Base-by-base conservation (phyloP, 2,329 filamentous ascomycete species). In the Claviceps citrina region DNA sequence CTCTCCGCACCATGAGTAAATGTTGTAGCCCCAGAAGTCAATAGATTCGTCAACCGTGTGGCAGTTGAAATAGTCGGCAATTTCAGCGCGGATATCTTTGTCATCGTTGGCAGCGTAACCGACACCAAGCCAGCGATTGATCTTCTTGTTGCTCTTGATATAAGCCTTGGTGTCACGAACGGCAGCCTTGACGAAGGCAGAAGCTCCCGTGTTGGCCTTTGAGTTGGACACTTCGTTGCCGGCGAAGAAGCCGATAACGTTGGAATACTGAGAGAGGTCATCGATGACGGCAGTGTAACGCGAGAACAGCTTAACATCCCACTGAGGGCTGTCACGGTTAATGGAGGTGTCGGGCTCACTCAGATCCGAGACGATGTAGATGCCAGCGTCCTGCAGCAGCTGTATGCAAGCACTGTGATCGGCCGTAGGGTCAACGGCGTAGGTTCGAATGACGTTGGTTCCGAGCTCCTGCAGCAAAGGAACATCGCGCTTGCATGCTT, bases 1-100 rank as follows among this genome's bases (percentile, higher is more conserved):
- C 51, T 87, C 62, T 51, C 89, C 91, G 60, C 91, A 98, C 91
- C 91, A 98, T 39, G 87, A 93, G 73, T 98, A 98, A 66, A 96
- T 94, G 72, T 98, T 98, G 80, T 96, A 96, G 44, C 91, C 91
- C 84, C 87, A 98, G 71, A 93, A 96, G 64, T 98, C 91, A 49
- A 96, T 94, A 45, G 81, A 55, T 7, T 68, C 65, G 26, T 68
- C 57, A 45, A 75, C 61, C 3, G 53, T 42, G 44, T 87, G 84
- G 58, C 91, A 98, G 71, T 94, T 87, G 68, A 98, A 95, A 73
- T 93, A 98, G 58, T 85, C 67, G 50, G 85, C 84, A 55, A 96
- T 76, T 54, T 85, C 69, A 48, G 70, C 70, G 60, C 91, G 84
- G 52, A 94, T 93, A 18, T 76, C 71, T 31, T 77, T 72, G 61